phyloP scores from a whole-genome alignment of 1,139 yeast species.

The Yueomyces sp. region DNA sequence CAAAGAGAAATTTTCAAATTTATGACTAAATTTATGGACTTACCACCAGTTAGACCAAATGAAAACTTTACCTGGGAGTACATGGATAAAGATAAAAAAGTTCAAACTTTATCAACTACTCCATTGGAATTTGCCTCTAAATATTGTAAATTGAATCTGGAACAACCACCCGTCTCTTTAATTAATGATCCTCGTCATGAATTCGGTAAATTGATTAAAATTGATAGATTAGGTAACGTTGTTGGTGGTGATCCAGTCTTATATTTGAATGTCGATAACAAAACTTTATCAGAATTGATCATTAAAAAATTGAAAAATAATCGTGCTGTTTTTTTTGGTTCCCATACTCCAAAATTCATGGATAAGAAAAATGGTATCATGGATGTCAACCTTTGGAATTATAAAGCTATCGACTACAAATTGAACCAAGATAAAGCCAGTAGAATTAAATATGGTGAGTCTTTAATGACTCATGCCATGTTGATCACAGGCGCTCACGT shows the following conservation, averaged over 20 bases:
- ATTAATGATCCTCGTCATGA: slow-evolving; percentile 72
- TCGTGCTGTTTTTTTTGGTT: slow-evolving; percentile 75
- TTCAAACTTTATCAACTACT: slow-evolving; percentile 39
- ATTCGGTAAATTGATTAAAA: slow-evolving; percentile 48
- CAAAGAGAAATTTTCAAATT: slow-evolving; percentile 51
- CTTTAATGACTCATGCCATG: slow-evolving; percentile 84
- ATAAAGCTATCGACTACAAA: slow-evolving; percentile 48
- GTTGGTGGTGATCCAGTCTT: slow-evolving; percentile 53
- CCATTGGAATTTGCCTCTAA: slow-evolving; percentile 51
- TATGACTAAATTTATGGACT: slow-evolving; percentile 55
- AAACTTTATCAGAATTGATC: slow-evolving; percentile 44
- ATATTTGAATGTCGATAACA: slow-evolving; percentile 55
- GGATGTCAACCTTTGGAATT: slow-evolving; percentile 59
- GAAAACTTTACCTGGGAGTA: slow-evolving; percentile 64
- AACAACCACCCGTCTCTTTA: slow-evolving; percentile 47
- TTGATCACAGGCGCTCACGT: slow-evolving; percentile 65
- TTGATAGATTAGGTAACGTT: slow-evolving; percentile 64
- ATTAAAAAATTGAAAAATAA: slow-evolving; percentile 55
- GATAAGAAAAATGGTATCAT: slow-evolving; percentile 51
- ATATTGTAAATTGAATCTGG: slow-evolving; percentile 37
- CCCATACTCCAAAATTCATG: slow-evolving; percentile 67
- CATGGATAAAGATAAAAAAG: slow-evolving; percentile 58
- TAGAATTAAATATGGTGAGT: slow-evolving; percentile 42
- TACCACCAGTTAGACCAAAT: slow-evolving; percentile 57
- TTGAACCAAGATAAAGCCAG: slow-evolving; percentile 45